phyloP scores from a whole-genome alignment of 129 eudicot species.

The Cynara cardunculus region DNA sequence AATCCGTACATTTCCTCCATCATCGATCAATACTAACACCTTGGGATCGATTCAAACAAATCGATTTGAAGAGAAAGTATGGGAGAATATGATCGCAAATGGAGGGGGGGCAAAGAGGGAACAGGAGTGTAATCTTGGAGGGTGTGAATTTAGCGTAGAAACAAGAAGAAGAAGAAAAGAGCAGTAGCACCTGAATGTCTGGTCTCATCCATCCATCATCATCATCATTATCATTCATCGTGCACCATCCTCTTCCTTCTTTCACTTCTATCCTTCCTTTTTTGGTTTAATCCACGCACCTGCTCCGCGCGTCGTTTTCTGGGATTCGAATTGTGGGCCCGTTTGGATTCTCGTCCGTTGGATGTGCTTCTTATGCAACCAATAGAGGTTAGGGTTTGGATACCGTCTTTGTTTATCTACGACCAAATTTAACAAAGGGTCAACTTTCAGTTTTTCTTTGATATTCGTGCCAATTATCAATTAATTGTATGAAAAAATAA shows the following conservation, averaged over 20 bases:
- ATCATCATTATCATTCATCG: neutral
- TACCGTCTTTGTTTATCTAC: slow-evolving; percentile 5
- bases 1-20: slow-evolving; percentile 50
- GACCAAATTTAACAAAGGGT: neutral
- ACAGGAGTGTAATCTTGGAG: slow-evolving; percentile 20
- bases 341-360: slow-evolving; percentile 12
- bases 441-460: neutral
- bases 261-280: slow-evolving; percentile 31
- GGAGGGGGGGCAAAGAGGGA: slow-evolving; percentile 38
- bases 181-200: slow-evolving; percentile 40
- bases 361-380: slow-evolving; percentile 28
- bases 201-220: slow-evolving; percentile 33
- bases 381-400: slow-evolving; percentile 29
- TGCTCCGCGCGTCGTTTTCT: slow-evolving; percentile 17
- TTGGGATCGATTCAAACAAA: neutral
- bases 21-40: neutral
- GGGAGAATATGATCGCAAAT: slow-evolving; percentile 21
- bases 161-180: slow-evolving; percentile 34
- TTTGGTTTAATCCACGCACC: slow-evolving; percentile 27
- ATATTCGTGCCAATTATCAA: too few relatives aligned
- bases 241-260: slow-evolving; percentile 13
- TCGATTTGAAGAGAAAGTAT: neutral
- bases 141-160: slow-evolving; percentile 46
- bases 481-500: too few relatives aligned
- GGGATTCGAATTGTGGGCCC: slow-evolving; percentile 2